A percentile compares a stretch with the other conserved stretches of the same genome.
phyloP scores from a whole-genome alignment of 805 yeast species.

The Ogataea saltuana region DNA sequence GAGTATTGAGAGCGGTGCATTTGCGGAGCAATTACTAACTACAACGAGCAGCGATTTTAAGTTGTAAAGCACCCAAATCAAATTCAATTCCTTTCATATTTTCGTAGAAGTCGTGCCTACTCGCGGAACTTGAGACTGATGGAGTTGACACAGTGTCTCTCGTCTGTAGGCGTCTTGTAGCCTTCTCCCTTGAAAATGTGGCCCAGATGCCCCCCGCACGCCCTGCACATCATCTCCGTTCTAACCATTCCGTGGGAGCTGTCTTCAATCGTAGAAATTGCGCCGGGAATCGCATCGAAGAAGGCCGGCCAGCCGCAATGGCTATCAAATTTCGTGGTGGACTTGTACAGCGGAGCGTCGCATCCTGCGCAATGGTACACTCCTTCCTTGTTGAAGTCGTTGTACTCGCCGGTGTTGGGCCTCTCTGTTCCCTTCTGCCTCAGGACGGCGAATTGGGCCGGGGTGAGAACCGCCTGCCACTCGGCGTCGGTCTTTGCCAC shows the following conservation, averaged over 20 bases:
- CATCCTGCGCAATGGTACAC: slow-evolving; percentile 87
- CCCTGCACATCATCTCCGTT: slow-evolving; percentile 84
- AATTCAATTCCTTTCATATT: not conserved
- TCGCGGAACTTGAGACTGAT: slow-evolving; percentile 64
- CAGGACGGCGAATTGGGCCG: slow-evolving; percentile 76
- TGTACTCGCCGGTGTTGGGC: slow-evolving; percentile 64
- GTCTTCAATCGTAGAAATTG: slow-evolving; percentile 66
- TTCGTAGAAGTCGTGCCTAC: no score
- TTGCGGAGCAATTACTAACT: slow-evolving; percentile 7
- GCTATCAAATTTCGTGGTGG: slow-evolving; percentile 80
- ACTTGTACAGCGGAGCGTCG: slow-evolving; percentile 71
- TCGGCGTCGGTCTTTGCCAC: slow-evolving; percentile 47
- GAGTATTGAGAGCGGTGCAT: slow-evolving; percentile 12
- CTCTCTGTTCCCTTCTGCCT: slow-evolving; percentile 74
- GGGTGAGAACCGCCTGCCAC: slow-evolving; percentile 78
- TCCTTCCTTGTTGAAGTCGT: slow-evolving; percentile 53
- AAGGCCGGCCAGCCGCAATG: slow-evolving; percentile 99
- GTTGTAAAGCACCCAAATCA: no score
- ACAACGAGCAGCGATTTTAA: slow-evolving; percentile 12
- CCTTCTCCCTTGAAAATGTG: slow-evolving; percentile 96
- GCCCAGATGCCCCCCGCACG: slow-evolving; percentile 94
- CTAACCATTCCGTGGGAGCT: slow-evolving; percentile 72
- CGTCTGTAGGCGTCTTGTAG: slow-evolving; percentile 80
- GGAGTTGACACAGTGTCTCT: slow-evolving; percentile 93
- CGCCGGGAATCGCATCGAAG: slow-evolving; percentile 83